Conservation (phyloP, 495 filamentous ascomycete species). For the Parmelia sp. region DNA sequence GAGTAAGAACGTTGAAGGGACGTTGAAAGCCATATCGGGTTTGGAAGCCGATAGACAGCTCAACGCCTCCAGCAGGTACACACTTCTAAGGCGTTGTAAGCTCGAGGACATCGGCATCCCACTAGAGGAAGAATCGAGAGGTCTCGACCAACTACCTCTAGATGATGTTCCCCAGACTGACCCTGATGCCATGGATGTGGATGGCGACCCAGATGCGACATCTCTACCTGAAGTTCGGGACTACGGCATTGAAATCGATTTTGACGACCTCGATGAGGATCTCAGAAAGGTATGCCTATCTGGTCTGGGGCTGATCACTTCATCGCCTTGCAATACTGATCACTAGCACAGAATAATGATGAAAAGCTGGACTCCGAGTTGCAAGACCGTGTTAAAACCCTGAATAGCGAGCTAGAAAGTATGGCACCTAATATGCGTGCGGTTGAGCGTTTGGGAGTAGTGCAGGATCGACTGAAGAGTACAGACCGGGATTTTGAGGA, state of each 20-base stretch:
- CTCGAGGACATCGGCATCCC: constrained; percentile 89
- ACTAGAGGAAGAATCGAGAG: constrained; percentile 61
- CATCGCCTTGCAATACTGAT: constrained; percentile 26
- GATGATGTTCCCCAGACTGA: constrained; percentile 68
- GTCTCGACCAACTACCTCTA: constrained; percentile 77
- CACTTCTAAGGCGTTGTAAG: constrained; percentile 79
- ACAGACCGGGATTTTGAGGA: constrained; percentile 88
- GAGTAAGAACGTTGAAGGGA: constrained; percentile 72
- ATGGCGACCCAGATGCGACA: constrained; percentile 56
- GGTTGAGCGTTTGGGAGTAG: constrained; percentile 81
- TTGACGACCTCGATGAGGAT: constrained; percentile 77
- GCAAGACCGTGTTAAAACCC: constrained; percentile 63
- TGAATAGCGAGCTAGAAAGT: constrained; percentile 77
- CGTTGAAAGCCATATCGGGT: constrained; percentile 65
- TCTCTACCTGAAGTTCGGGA: constrained; percentile 57
- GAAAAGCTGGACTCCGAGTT: constrained; percentile 72
- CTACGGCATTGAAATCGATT: constrained; percentile 90
- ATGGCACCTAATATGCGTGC: constrained; percentile 95
- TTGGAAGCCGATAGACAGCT: constrained; percentile 79
- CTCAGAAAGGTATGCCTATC: constrained; percentile 60
- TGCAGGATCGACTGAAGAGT: constrained; percentile 72
- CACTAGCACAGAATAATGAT: constrained; percentile 49
- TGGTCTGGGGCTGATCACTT: constrained; percentile 5
- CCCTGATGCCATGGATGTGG: constrained; percentile 82
- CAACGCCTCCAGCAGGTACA: constrained; percentile 74